These are phyloP conservation scores for Allomyces macrogynus DNA, from an alignment of 192 early-diverging fungal species.

Conservation along the genomic window DNA sequence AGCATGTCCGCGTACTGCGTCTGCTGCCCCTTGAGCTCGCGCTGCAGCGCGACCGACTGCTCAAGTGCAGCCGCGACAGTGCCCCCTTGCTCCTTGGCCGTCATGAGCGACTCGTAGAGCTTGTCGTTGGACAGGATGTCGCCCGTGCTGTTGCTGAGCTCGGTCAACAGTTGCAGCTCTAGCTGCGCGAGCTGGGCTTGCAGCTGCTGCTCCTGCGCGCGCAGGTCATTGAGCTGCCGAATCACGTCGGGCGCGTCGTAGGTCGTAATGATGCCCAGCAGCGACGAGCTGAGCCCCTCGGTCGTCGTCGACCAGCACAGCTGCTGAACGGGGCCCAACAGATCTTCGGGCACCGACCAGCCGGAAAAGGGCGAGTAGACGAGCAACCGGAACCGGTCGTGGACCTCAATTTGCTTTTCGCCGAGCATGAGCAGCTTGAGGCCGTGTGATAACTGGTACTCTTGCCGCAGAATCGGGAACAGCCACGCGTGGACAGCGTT, in stretches of 20 bases:
- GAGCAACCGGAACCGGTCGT: slow-evolving; percentile 29
- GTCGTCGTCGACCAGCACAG: slow-evolving; percentile 37
- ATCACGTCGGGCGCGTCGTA: slow-evolving; percentile 35
- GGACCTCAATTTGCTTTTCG: slow-evolving; percentile 34
- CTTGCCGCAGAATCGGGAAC: slow-evolving; percentile 24
- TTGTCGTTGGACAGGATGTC: slow-evolving; percentile 39
- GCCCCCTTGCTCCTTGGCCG: slow-evolving; percentile 31
- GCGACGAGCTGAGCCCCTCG: slow-evolving; percentile 26
- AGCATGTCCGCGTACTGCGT: neutral
- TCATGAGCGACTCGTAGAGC: slow-evolving; percentile 26
- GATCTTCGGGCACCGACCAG: slow-evolving; percentile 19
- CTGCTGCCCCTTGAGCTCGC: slow-evolving; percentile 18
- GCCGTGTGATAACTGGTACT: slow-evolving; percentile 22
- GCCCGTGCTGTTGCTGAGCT: slow-evolving; percentile 30
- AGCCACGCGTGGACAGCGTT: slow-evolving; percentile 24
- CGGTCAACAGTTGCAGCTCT: slow-evolving; percentile 29
- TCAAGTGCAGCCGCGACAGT: slow-evolving; percentile 20
- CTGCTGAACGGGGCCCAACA: slow-evolving; percentile 15
- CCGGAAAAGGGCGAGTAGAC: slow-evolving; percentile 17
- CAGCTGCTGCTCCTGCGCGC: slow-evolving; percentile 30
- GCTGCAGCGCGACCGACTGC: slow-evolving; percentile 27
- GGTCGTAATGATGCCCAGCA: slow-evolving; percentile 30
- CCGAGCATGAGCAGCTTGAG: slow-evolving; percentile 27
- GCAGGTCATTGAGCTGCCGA: slow-evolving; percentile 22
- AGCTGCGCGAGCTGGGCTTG: slow-evolving; percentile 25